These are phyloP conservation scores for Immersiporthe knoxdaviesiana DNA, from an alignment of 2,329 filamentous ascomycete species.

Conservation along the genomic window DNA sequence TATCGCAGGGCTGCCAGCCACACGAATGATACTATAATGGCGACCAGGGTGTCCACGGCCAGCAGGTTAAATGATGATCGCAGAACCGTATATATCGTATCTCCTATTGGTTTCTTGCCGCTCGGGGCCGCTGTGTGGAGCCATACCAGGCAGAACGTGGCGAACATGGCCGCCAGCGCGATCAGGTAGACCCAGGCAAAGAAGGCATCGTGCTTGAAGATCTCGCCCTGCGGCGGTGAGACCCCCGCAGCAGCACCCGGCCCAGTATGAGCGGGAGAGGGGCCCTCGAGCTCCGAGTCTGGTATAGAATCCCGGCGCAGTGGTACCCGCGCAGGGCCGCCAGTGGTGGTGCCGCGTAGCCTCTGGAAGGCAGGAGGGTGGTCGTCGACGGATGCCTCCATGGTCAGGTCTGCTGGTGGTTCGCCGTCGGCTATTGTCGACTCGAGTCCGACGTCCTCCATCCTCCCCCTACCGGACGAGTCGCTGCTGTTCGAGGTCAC, in stretches of 20 bases:
- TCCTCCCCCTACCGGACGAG: slow-evolving; percentile 57
- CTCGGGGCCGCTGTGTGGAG: slow-evolving; percentile 79
- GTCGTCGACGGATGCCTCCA: slow-evolving; percentile 55
- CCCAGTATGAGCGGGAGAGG: slow-evolving; percentile 37
- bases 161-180: slow-evolving; percentile 78
- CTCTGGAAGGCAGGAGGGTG: slow-evolving; percentile 66
- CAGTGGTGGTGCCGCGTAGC: slow-evolving; percentile 50
- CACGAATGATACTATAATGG: slow-evolving; percentile 81
- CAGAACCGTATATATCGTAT: slow-evolving; percentile 91
- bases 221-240: slow-evolving; percentile 59
- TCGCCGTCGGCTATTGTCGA: slow-evolving; percentile 63
- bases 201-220: slow-evolving; percentile 84
- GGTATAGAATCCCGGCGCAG: slow-evolving; percentile 46
- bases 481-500: slow-evolving; percentile 38
- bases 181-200: slow-evolving; percentile 92
- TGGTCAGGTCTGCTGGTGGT: slow-evolving; percentile 62
- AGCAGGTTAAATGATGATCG: slow-evolving; percentile 87
- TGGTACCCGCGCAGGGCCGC: slow-evolving; percentile 45
- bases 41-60: slow-evolving; percentile 88
- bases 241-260: slow-evolving; percentile 45
- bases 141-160: slow-evolving; percentile 87
- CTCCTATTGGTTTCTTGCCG: slow-evolving; percentile 74
- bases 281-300: slow-evolving; percentile 52
- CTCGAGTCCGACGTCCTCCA: slow-evolving; percentile 88
- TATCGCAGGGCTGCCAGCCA: slow-evolving; percentile 90